A percentile compares a stretch with the other conserved stretches of the same genome.
These are phyloP conservation scores for Celoporthe dispersa DNA, from an alignment of 2,329 filamentous ascomycete genomes.

Conservation along the genomic window DNA sequence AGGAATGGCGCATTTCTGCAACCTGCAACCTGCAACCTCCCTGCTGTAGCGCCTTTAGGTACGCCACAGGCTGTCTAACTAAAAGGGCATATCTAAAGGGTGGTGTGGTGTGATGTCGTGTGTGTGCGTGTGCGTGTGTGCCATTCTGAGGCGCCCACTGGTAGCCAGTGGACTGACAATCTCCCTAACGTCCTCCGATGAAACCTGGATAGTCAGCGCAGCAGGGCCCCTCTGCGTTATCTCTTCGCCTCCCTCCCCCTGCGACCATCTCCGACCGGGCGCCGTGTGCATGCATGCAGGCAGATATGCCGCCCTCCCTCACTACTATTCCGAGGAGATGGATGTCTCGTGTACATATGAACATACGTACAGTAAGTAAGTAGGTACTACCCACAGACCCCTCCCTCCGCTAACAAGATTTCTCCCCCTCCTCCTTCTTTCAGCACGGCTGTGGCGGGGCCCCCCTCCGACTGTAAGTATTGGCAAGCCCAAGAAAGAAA, in stretches of 20 bases:
- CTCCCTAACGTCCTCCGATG: background rate
- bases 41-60: conserved; percentile 24
- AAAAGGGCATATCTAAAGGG: background rate
- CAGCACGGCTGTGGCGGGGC: background rate
- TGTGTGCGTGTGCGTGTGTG: background rate
- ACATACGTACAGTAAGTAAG: background rate
- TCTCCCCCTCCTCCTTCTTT: background rate
- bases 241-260: conserved; percentile 14
- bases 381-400: background rate
- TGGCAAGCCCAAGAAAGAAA: no score
- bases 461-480: no score
- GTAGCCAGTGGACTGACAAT: conserved; percentile 6
- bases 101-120: no score
- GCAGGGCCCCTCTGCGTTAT: conserved; percentile 18
- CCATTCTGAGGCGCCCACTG: background rate
- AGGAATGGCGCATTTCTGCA: conserved; percentile 17
- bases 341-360: conserved; percentile 1
- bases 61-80: background rate
- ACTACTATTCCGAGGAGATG: background rate
- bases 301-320: conserved; percentile 11
- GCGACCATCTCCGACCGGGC: background rate
- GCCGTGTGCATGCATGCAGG: background rate
- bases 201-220: conserved; percentile 3
- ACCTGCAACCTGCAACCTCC: conserved; percentile 27
- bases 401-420: background rate